Conservation (phyloP, 257 asterid species). For the Ilex aquifolium region DNA sequence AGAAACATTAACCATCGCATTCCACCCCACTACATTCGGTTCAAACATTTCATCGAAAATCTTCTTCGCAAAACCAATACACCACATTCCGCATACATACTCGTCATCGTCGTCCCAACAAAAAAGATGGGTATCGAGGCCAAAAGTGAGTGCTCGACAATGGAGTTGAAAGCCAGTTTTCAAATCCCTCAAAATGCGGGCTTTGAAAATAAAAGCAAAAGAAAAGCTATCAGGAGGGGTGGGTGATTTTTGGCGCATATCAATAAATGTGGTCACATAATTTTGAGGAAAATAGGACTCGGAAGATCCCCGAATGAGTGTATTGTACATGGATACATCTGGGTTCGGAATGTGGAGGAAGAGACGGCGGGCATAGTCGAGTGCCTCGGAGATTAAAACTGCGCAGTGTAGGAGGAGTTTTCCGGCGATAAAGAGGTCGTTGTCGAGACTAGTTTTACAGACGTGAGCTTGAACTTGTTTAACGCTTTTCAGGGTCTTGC, state of each 20-base stretch:
- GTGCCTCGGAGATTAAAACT: conserved; percentile 44
- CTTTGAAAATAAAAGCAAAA: conserved; percentile 62
- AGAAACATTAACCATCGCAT: conserved; percentile 59
- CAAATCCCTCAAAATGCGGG: conserved; percentile 53
- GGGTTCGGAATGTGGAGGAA: conserved; percentile 41
- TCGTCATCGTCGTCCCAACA: conserved; percentile 79
- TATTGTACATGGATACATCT: conserved; percentile 79
- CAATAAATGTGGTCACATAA: conserved; percentile 40
- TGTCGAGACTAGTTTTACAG: conserved; percentile 43
- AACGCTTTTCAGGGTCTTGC: conserved; percentile 50
- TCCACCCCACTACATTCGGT: conserved; percentile 78
- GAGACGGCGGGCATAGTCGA: conserved; percentile 51
- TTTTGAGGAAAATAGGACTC: conserved; percentile 49
- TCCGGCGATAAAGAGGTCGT: conserved; percentile 61
- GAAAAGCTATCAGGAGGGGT: conserved; percentile 65
- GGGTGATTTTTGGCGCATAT: conserved; percentile 37
- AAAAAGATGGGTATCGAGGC: conserved; percentile 57
- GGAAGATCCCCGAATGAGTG: conserved; percentile 73
- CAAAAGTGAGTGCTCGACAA: conserved; percentile 57
- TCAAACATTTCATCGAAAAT: conserved; percentile 72
- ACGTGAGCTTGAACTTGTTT: conserved; percentile 62
- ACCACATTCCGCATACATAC: conserved; percentile 80
- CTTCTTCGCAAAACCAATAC: conserved; percentile 27
- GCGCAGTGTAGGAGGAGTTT: conserved; percentile 65
- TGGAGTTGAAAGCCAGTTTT: conserved; percentile 67